A percentile compares a stretch with the other conserved stretches of the same genome.
Evolutionary conservation across 2,329 filamentous ascomycete species (phyloP).

Genomic region (Botrytis porri): DNA sequence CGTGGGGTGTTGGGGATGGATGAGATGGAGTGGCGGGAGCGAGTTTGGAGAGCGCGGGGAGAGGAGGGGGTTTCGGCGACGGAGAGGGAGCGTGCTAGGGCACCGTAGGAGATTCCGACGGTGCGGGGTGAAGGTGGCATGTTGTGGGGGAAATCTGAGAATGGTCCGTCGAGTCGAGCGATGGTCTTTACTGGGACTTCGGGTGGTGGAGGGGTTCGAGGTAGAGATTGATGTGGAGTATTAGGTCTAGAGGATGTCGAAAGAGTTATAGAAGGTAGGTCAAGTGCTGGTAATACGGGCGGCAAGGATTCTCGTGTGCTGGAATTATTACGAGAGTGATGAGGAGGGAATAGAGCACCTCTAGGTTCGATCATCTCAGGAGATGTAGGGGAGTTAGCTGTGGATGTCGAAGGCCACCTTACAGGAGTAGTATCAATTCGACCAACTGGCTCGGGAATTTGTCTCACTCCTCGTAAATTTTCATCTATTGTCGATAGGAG

Average conservation of each 20-base stretch:
- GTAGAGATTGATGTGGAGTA: neutral
- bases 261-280: slow-evolving; percentile 3
- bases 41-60: neutral
- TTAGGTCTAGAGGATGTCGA: slow-evolving; percentile 1
- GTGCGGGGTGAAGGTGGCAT: neutral
- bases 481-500: slow-evolving; percentile 1
- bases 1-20: neutral
- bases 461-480: neutral
- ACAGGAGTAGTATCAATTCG: neutral
- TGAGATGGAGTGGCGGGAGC: neutral
- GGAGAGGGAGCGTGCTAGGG: neutral
- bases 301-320: slow-evolving; percentile 1
- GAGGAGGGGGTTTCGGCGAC: neutral
- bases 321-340: neutral
- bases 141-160: slow-evolving; percentile 6
- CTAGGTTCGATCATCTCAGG: neutral
- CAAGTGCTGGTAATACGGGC: neutral
- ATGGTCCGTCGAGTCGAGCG: neutral
- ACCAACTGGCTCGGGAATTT: neutral
- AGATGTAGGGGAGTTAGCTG: neutral
- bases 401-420: slow-evolving; percentile 11
- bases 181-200: neutral
- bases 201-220: neutral
- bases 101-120: neutral
- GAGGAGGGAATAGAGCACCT: neutral